Percentiles rank a stretch among this genome's conserved stretches.
Evolutionary conservation across 2,329 filamentous ascomycete species (phyloP).

Genomic region (Penicillium sp.): DNA sequence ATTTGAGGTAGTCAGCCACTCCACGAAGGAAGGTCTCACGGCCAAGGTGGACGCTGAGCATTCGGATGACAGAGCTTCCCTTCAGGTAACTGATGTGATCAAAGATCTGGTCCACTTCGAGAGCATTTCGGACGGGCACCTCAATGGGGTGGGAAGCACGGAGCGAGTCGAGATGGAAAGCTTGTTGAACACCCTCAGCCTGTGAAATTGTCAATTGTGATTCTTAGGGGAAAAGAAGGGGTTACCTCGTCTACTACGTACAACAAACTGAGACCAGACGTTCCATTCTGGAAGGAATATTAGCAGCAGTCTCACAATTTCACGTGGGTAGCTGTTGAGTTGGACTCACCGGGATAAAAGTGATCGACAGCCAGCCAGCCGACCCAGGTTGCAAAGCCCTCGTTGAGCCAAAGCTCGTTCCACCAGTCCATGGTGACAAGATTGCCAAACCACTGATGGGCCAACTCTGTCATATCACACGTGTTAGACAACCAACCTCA

Average conservation of each 20-base stretch:
- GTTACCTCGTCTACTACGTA: conserved; percentile 62
- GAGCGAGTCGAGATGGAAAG: conserved; percentile 85
- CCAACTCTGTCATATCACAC: conserved; percentile 63
- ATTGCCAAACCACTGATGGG: conserved; percentile 95
- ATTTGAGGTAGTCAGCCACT: conserved; percentile 84
- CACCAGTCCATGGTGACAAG: conserved; percentile 97
- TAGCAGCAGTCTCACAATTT: conserved; percentile 14
- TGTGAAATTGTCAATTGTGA: conserved; percentile 44
- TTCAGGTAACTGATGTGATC: conserved; percentile 96
- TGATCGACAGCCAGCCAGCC: conserved; percentile 91
- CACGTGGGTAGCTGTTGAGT: neutral
- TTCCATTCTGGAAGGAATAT: conserved; percentile 71
- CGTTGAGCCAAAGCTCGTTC: conserved; percentile 91
- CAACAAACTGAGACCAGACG: conserved; percentile 94
- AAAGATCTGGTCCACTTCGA: conserved; percentile 98
- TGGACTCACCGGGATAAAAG: conserved; percentile 69
- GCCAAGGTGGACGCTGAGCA: conserved; percentile 89
- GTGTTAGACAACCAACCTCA: neutral
- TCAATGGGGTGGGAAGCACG: conserved; percentile 95
- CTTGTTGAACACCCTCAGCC: conserved; percentile 90
- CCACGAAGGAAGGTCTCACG: conserved; percentile 87
- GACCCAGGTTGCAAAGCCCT: conserved; percentile 98
- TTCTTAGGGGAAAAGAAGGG: conserved; percentile 33
- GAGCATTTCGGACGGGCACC: conserved; percentile 87
- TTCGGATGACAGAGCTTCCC: conserved; percentile 93